A percentile compares a stretch with the other conserved stretches of the same genome.
Evolutionary conservation across 2,329 filamentous ascomycete species (phyloP).

Genomic region (Trichoderma sp.): DNA sequence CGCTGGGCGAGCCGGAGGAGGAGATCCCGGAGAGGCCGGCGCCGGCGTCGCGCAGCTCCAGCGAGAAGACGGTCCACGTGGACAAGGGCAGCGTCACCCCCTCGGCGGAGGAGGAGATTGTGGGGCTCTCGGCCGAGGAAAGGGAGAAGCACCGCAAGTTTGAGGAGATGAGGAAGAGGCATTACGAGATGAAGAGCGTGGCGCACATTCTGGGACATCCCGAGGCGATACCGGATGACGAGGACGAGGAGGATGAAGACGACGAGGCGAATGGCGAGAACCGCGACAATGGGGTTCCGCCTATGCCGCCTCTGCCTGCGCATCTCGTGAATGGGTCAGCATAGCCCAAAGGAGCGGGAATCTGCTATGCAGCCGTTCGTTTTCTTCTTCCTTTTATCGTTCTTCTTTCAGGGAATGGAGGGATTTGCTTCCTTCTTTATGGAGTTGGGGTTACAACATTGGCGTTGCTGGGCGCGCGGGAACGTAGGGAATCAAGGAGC

Average conservation of each 20-base stretch:
- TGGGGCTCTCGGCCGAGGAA: slow-evolving; percentile 69
- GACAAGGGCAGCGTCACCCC: slow-evolving; percentile 63
- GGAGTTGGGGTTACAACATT: slow-evolving; percentile 20
- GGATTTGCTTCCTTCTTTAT: neutral
- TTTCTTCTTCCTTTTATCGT: neutral
- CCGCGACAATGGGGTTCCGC: slow-evolving; percentile 37
- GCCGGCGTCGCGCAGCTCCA: slow-evolving; percentile 43
- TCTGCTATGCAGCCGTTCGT: neutral
- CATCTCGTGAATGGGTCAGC: slow-evolving; percentile 38
- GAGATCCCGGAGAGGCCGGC: slow-evolving; percentile 54
- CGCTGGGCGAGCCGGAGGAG: slow-evolving; percentile 90
- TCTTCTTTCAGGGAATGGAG: neutral
- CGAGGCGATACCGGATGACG: slow-evolving; percentile 65
- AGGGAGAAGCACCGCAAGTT: slow-evolving; percentile 89
- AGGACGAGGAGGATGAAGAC: slow-evolving; percentile 54
- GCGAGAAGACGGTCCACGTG: slow-evolving; percentile 77
- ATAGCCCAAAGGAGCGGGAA: slow-evolving; percentile 30
- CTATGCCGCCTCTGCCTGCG: slow-evolving; percentile 49
- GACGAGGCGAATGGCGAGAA: slow-evolving; percentile 29
- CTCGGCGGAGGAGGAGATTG: slow-evolving; percentile 58
- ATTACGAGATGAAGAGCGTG: slow-evolving; percentile 98
- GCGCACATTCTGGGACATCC: slow-evolving; percentile 82
- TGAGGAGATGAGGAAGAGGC: slow-evolving; percentile 88
- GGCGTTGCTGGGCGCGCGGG: slow-evolving; percentile 18
- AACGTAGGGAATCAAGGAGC: neutral